phyloP scores from a whole-genome alignment of 306 rosid genomes.

The Arachis stenosperma region DNA sequence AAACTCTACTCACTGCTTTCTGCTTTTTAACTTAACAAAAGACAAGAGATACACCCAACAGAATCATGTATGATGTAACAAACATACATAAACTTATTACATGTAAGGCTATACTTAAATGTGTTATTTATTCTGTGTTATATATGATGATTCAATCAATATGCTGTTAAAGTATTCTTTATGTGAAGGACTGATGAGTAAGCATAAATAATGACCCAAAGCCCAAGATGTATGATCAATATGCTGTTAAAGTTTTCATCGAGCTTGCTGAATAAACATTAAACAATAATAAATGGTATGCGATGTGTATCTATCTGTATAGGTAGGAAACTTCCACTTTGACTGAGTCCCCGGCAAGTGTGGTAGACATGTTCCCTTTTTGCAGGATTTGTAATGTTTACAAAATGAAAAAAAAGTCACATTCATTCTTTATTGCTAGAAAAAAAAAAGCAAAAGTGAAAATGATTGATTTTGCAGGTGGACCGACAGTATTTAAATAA shows the following conservation, averaged over 20 bases:
- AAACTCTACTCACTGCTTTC: too few species aligned
- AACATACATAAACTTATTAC: too few species aligned
- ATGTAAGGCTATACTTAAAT: background rate
- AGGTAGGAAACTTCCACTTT: conserved; percentile 38
- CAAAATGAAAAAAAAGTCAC: conserved; percentile 21
- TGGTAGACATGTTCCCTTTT: conserved; percentile 37
- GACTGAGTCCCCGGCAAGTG: conserved; percentile 36
- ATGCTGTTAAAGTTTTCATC: background rate
- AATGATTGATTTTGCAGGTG: conserved; percentile 33
- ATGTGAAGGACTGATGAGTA: background rate
- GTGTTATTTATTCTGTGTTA: too few species aligned
- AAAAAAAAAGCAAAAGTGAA: conserved; percentile 35
- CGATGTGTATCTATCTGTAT: background rate
- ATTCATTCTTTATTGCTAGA: conserved; percentile 18
- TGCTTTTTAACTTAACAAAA: too few species aligned
- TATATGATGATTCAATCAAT: too few species aligned
- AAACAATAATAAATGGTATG: background rate
- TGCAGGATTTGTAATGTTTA: conserved; percentile 30
- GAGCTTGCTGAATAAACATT: background rate
- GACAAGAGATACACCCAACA: too few species aligned
- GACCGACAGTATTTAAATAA: conserved; percentile 12
- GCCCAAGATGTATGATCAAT: background rate
- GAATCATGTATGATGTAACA: too few species aligned
- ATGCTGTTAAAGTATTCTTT: background rate
- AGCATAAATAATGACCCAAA: background rate